Evolutionary conservation across 495 filamentous ascomycete genomes (phyloP), one percentile per base, ranked within the genome.

Genomic region (Aspergillus hancockii): DNA sequence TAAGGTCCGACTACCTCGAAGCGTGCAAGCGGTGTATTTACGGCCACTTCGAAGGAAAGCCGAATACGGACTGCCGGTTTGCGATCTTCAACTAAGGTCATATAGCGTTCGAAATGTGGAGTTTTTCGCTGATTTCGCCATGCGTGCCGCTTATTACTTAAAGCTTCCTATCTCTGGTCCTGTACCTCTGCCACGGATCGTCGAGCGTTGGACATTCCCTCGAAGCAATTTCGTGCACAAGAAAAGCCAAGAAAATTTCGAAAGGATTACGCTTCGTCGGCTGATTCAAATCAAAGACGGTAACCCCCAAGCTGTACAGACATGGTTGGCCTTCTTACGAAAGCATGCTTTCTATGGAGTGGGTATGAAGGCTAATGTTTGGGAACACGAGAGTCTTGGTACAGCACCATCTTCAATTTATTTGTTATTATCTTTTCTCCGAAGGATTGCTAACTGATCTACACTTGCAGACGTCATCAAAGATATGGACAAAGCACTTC

Each of bases 351-450:
- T 93, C 70, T 90, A 95, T 69, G 94, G 95, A 9, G 87, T 98
- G 25, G 94, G 94, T 67, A 96, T 98, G 93, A 98, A 98, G 81
- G 93, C 95, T 23, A 97, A 98, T 68, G 82, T 98, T 49, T 98
- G 89, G 88, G 89, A 93, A 67, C 89, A 89, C 77, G 85, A 89
- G 64, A 83, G 82, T 57, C 68, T 96, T 31, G 88, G 90, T 83
- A 74, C 43, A 23, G 19, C 3, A 47, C 8, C 13, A 55, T 67
- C 7, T 53, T 58, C 22, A 40, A 25, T 19, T 21, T 40, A 30
- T 31, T 31, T n/a, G n/a, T 12, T 53, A 43, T 8, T 18, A 16
- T 40, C 10, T 7, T 34, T 49, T 18, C 8, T 9, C 38, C n/a
- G 14, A 41, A 14, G 36, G n/a, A 9, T 47, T 54, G 18, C 14